Evolutionary conservation across 768 basidiomycete genomes (phyloP), one percentile per base, ranked within the genome.

Genomic region (Naganishia randhawae): DNA sequence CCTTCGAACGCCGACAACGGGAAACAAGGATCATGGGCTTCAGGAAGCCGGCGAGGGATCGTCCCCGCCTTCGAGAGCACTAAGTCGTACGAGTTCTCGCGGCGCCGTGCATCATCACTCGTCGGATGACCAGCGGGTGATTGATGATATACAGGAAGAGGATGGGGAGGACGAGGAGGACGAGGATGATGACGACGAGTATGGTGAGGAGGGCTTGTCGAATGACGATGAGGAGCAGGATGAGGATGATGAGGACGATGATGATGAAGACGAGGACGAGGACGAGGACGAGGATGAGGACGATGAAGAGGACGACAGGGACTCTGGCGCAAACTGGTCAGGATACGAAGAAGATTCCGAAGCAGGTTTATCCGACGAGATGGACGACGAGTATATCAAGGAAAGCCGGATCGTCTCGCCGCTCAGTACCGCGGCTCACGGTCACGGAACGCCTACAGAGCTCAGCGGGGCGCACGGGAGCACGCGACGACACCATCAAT

Each of bases 301-400:
- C 42, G 63, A 32, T 9, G 51, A 54, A 9, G 51, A 55, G 17
- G 37, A 55, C 6, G 54, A 67, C 41, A 54, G 57, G 2, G 53
- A 55, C 25, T 57, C 61, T 29, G 45, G 45, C 13, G 45, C 45
- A 48, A 48, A 48, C 13, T 48, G 45, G 45, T 69, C 69, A 10
- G 69, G 69, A 4, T 69, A 69, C 55, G 69, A 69, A 54, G 69
- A 69, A 54, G 69, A 69, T 35, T 69, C 69, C 10, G 69, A 69
- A 52, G 64, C 69, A 8, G 61, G 62, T 27, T 33, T 54, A 35
- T 50, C 63, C 2, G 41, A 45, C 39, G 64, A 66, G 25, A 14
- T 41, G 16, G 51, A 66, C 25, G n/a, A 66, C 37, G 66, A 66
- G 11, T 52, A 66, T 29, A 53, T 66, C 42, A 67, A 57, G 66